Conservation (phyloP, 2,329 filamentous ascomycete genomes). For the Epichloe uncinata region DNA sequence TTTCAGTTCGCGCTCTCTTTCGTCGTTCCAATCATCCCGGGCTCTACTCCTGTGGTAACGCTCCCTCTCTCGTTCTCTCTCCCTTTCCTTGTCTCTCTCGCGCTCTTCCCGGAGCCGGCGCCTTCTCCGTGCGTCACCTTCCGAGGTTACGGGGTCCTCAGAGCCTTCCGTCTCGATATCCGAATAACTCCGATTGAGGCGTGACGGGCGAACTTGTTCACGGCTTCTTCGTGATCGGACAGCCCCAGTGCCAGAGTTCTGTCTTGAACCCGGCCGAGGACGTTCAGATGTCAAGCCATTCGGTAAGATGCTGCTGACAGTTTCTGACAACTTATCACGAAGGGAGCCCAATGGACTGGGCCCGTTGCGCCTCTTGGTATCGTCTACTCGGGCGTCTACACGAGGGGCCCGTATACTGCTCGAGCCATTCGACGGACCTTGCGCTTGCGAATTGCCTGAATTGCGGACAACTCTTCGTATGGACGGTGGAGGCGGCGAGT, state of each 20-base stretch:
- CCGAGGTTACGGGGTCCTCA: constrained; percentile 21
- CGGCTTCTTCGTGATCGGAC: constrained; percentile 23
- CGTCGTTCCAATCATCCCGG: constrained; percentile 20
- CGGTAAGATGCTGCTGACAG: constrained; percentile 29
- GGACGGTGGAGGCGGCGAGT: constrained; percentile 17
- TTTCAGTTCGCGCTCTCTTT: constrained; percentile 17
- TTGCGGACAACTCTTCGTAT: constrained; percentile 22
- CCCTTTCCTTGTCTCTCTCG: constrained; percentile 20
- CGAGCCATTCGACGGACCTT: constrained; percentile 12
- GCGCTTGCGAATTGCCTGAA: constrained; percentile 15
- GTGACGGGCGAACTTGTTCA: constrained; percentile 27
- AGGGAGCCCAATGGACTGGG: constrained; percentile 26
- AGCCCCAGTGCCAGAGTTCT: constrained; percentile 18
- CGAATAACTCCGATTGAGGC: constrained; percentile 28
- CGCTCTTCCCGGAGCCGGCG: constrained; percentile 12
- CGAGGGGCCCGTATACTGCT: constrained; percentile 20
- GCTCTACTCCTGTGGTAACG: constrained; percentile 21
- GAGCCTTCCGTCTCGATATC: constrained; percentile 24
- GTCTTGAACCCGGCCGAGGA: constrained; percentile 23
- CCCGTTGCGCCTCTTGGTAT: constrained; percentile 22
- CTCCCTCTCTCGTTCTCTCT: constrained; percentile 23
- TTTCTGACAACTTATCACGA: constrained; percentile 31
- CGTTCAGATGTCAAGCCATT: constrained; percentile 21
- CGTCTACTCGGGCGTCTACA: constrained; percentile 21
- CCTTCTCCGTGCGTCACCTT: constrained; percentile 18